Conservation (phyloP, 768 basidiomycete species). For the Termitomyces eurrhizus region DNA sequence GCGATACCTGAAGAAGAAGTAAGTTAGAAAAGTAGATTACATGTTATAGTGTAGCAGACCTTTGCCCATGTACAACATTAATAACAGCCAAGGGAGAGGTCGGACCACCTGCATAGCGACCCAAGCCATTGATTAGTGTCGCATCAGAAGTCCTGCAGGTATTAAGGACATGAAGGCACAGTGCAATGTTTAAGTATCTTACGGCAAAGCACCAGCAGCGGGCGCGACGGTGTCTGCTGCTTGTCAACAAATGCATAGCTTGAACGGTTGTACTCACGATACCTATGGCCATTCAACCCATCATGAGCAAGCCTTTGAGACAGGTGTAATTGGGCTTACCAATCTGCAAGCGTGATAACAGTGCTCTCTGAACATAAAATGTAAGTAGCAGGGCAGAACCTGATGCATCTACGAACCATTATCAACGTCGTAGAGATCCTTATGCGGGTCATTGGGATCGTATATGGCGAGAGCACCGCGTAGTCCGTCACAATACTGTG, state of each 20-base stretch:
- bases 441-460: slow-evolving; percentile 31
- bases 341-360: slow-evolving; percentile 38
- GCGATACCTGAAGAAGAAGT: slow-evolving; percentile 29
- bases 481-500: slow-evolving; percentile 48
- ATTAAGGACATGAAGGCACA: neutral
- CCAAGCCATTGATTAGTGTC: slow-evolving; percentile 44
- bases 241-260: neutral
- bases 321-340: slow-evolving; percentile 19
- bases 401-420: slow-evolving; percentile 21
- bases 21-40: too few relatives aligned
- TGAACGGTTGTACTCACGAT: slow-evolving; percentile 19
- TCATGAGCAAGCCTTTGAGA: neutral
- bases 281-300: slow-evolving; percentile 17
- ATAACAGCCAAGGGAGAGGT: slow-evolving; percentile 29
- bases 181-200: neutral
- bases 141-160: slow-evolving; percentile 17
- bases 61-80: slow-evolving; percentile 31
- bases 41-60: slow-evolving; percentile 10
- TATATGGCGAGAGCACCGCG: slow-evolving; percentile 34
- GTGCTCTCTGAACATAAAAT: slow-evolving; percentile 31
- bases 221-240: neutral
- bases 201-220: neutral
- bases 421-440: slow-evolving; percentile 21
- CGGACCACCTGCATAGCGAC: slow-evolving; percentile 36
- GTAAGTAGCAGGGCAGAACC: neutral